Percentiles rank a stretch among this genome's conserved stretches.
phyloP scores from a whole-genome alignment of 2,329 filamentous ascomycete species.

The Scytalidium lignicola region DNA sequence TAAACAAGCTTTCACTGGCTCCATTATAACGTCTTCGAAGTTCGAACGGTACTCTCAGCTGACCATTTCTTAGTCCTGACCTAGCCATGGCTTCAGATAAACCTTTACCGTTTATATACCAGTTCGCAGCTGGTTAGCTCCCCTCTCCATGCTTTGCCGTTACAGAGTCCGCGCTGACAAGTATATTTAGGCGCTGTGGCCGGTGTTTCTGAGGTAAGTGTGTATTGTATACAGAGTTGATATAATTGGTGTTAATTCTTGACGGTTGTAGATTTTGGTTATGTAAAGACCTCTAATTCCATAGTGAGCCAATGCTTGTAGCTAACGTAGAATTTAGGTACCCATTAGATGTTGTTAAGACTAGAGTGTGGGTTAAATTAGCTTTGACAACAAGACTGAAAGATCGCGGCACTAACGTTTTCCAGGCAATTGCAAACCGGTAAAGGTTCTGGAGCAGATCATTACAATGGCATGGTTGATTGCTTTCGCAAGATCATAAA shows the following conservation, averaged over 20 bases:
- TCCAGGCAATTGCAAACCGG: conserved; percentile 80
- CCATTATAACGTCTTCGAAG: no score
- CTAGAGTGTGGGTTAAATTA: conserved; percentile 70
- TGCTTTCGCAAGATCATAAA: conserved; percentile 97
- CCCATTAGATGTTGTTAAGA: conserved; percentile 97
- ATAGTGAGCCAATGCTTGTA: conserved; percentile 3
- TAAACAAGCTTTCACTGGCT: neutral
- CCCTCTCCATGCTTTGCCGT: conserved; percentile 11
- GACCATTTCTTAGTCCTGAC: neutral
- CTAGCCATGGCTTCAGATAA: conserved; percentile 60
- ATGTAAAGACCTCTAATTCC: conserved; percentile 54
- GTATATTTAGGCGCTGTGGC: conserved; percentile 70
- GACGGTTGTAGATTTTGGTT: conserved; percentile 65
- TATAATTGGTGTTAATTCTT: conserved; percentile 14
- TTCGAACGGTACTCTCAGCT: neutral
- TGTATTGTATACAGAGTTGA: neutral
- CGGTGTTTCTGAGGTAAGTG: conserved; percentile 89
- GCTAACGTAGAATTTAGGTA: conserved; percentile 60
- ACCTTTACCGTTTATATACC: conserved; percentile 87
- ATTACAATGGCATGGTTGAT: conserved; percentile 96
- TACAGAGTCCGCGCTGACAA: conserved; percentile 23
- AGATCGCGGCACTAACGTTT: conserved; percentile 5
- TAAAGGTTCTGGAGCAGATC: conserved; percentile 66
- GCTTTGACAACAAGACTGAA: conserved; percentile 7
- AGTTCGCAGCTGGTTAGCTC: conserved; percentile 80